phyloP scores from a whole-genome alignment of 305 asterid species.

The Fraxinus angustifolia region DNA sequence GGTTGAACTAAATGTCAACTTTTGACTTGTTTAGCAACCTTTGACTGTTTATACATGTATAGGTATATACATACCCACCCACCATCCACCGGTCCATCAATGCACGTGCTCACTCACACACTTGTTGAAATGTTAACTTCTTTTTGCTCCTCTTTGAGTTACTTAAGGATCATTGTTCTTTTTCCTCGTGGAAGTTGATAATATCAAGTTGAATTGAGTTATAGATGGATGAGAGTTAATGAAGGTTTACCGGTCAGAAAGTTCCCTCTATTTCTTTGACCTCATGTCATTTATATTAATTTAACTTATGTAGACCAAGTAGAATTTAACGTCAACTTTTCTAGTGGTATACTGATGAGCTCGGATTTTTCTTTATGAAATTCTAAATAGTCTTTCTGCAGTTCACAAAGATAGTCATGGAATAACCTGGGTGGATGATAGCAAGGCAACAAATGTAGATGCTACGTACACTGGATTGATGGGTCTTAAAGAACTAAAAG shows the following conservation, averaged over 20 bases:
- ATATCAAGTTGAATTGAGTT: neutral
- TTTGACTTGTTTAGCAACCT: neutral
- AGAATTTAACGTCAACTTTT: neutral
- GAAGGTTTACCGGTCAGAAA: neutral
- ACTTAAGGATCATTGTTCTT: neutral
- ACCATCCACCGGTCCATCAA: neutral
- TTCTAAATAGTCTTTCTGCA: slow-evolving; percentile 10
- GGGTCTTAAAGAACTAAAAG: slow-evolving; percentile 30
- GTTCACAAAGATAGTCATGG: slow-evolving; percentile 29
- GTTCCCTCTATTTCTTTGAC: neutral
- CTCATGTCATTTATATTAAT: neutral
- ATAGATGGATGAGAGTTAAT: neutral
- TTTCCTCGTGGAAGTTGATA: neutral
- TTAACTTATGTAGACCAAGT: neutral
- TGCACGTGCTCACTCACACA: neutral
- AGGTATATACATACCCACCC: neutral
- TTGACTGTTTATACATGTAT: neutral
- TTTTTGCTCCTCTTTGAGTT: neutral
- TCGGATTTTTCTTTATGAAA: neutral
- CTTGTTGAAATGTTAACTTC: neutral
- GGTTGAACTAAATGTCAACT: neutral
- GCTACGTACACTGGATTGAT: slow-evolving; percentile 35
- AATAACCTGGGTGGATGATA: slow-evolving; percentile 36
- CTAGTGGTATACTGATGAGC: neutral
- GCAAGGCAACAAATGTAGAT: slow-evolving; percentile 46